Conservation (phyloP, 257 asterid genomes). For the Salvia splendens region DNA sequence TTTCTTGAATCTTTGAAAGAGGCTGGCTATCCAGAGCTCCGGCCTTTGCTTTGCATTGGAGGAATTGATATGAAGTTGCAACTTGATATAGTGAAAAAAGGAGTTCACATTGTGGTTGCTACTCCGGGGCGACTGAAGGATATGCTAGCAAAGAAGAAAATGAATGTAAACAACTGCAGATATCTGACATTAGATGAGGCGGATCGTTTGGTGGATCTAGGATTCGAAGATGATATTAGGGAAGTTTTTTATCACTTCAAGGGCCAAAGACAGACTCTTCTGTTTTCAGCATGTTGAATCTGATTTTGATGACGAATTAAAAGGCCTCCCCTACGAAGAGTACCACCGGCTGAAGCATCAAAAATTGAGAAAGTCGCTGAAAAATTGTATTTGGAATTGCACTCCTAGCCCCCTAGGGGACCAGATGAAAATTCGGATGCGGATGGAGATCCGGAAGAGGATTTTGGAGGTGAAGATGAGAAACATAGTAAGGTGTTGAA, state of each 20-base stretch:
- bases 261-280: constrained; percentile 87
- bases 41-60: constrained; percentile 89
- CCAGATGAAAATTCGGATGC: no score
- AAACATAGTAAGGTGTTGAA: no score
- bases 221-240: constrained; percentile 86
- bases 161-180: constrained; percentile 68
- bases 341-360: no score
- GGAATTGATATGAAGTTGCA: constrained; percentile 38
- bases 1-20: constrained; percentile 72
- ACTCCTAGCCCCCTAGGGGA: no score
- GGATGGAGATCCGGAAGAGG: no score
- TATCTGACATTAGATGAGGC: constrained; percentile 77
- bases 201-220: constrained; percentile 76
- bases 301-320: no score
- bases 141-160: constrained; percentile 87
- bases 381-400: no score
- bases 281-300: no score
- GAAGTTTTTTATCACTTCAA: constrained; percentile 94
- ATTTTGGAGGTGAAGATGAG: no score
- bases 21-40: constrained; percentile 67
- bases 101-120: constrained; percentile 91
- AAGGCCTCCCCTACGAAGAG: no score
- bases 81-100: constrained; percentile 75
- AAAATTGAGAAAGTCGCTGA: no score
- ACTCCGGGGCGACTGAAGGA: constrained; percentile 91